These are phyloP conservation scores for Mycena vulgaris DNA, from an alignment of 768 basidiomycete genomes.

Conservation along the genomic window DNA sequence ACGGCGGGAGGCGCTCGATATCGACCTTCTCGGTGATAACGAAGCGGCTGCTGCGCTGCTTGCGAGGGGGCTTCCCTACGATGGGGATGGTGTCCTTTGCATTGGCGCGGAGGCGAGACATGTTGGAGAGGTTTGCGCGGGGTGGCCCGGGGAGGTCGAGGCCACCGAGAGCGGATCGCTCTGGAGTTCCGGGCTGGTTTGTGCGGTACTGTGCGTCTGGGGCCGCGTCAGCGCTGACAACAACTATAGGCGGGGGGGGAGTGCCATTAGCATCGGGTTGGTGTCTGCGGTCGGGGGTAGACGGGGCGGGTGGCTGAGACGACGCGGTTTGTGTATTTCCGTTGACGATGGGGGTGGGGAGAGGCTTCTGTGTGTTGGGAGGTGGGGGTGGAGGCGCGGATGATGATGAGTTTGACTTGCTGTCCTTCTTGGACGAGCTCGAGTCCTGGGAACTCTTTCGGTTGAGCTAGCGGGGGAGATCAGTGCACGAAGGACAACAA, in stretches of 20 bases:
- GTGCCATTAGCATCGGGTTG: constrained; percentile 57
- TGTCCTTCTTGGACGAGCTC: constrained; percentile 79
- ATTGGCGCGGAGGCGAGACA: constrained; percentile 76
- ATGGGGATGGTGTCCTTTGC: constrained; percentile 98
- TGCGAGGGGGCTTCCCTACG: constrained; percentile 95
- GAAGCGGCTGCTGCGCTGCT: constrained; percentile 97
- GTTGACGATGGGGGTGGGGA: constrained; percentile 66
- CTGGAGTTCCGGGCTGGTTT: constrained; percentile 59
- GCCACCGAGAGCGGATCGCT: constrained; percentile 63
- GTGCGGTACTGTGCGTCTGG: constrained; percentile 63
- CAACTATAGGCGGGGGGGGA: constrained; percentile 86
- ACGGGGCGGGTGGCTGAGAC: constrained; percentile 44
- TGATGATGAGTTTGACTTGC: constrained; percentile 58
- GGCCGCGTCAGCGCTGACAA: constrained; percentile 82
- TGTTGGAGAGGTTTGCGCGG: constrained; percentile 74
- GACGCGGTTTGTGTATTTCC: constrained; percentile 61
- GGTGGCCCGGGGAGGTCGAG: constrained; percentile 69
- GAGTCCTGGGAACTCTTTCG: constrained; percentile 76
- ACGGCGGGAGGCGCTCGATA: constrained; percentile 93
- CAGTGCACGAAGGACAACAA: constrained; percentile 42
- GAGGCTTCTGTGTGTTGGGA: constrained; percentile 75
- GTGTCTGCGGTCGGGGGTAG: constrained; percentile 75
- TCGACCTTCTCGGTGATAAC: constrained; percentile 97
- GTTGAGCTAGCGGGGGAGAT: constrained; percentile 63
- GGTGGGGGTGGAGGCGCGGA: constrained; percentile 71